Conservation (phyloP, 768 basidiomycete genomes). For the Panaeolus papilionaceus region DNA sequence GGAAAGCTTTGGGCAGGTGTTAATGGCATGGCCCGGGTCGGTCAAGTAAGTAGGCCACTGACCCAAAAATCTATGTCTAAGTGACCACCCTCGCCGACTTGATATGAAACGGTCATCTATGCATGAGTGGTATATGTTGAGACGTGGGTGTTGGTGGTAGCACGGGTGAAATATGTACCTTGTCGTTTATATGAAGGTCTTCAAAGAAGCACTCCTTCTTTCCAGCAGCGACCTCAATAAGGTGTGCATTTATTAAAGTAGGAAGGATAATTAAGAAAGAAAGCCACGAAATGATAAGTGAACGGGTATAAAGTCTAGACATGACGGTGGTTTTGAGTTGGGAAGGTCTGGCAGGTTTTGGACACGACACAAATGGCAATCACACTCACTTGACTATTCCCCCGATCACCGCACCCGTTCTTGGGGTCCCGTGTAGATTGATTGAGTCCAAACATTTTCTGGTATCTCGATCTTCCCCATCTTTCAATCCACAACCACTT, state of each 20-base stretch:
- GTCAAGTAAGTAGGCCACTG: slow-evolving; percentile 23
- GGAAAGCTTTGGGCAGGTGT: slow-evolving; percentile 60
- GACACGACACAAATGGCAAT: slow-evolving; percentile 10
- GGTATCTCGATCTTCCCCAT: slow-evolving; percentile 28
- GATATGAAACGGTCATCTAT: slow-evolving; percentile 99
- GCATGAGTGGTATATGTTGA: slow-evolving; percentile 15
- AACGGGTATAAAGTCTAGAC: slow-evolving; percentile 41
- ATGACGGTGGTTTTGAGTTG: slow-evolving; percentile 26
- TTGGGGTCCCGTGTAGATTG: slow-evolving; percentile 28
- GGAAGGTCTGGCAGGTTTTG: slow-evolving; percentile 1
- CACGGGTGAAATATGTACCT: slow-evolving; percentile 55
- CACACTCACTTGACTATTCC: not conserved
- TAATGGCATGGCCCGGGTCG: slow-evolving; percentile 13
- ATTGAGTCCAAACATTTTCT: slow-evolving; percentile 27
- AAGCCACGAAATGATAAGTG: slow-evolving; percentile 44
- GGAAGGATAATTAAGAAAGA: slow-evolving; percentile 48
- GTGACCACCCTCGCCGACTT: slow-evolving; percentile 97
- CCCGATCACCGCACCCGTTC: slow-evolving; percentile 21
- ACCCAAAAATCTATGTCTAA: slow-evolving; percentile 99
- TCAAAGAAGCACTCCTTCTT: slow-evolving; percentile 97
- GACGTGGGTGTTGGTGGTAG: not conserved
- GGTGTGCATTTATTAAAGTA: slow-evolving; percentile 60
- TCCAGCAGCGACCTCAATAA: slow-evolving; percentile 77
- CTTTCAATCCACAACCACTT: slow-evolving; percentile 30
- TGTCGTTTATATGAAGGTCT: slow-evolving; percentile 90